Base-by-base conservation (phyloP, 306 rosid species). In the Vigna radiata region DNA sequence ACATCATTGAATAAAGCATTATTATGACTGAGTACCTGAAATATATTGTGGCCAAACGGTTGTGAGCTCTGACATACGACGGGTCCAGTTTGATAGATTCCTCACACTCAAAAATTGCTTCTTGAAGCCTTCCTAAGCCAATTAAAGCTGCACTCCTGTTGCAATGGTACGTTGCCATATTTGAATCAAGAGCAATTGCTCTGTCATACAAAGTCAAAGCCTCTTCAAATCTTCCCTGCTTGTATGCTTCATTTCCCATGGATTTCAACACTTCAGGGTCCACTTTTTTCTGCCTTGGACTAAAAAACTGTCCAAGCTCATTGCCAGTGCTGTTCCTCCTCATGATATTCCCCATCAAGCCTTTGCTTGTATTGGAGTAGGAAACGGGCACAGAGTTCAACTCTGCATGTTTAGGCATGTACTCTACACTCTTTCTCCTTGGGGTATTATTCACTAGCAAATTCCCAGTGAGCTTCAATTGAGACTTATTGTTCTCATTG, bases 71-170 rank as follows among this genome's bases (percentile, higher is more conserved):
- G 55, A 79, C 78, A 84, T 95, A 92, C 0, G 85, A 87, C 70
- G 99, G 96, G 0, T 92, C 95, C 43, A 92, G 73, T 77, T 84
- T 78, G 19, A 92, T 70, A 25, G 99, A 96, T 80, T 88, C 91
- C 61, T 79, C 59, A 80, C 99, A 87, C 70, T 88, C 97, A 6
- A 81, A 18, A 66, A 90, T 77, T 0, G 97, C 99, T 79, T 95
- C 97, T 25, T 82, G 64, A 44, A 89, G 76, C 41, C 91, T 88
- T 56, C 88, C 89, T 55, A 95, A 84, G 18, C 92, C 86, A 12
- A 92, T 88, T 66, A 95, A 87, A 83, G 99, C 92, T 4, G 99
- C 99, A 52, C 93, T 89, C 64, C 87, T 95, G 76, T 95, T 95
- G 86, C 97, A 85, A 63, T 83, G 87, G 46, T 90, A 92, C 14